Base-by-base conservation (phyloP, 2,329 filamentous ascomycete genomes). In the Diaporthe citriasiana region DNA sequence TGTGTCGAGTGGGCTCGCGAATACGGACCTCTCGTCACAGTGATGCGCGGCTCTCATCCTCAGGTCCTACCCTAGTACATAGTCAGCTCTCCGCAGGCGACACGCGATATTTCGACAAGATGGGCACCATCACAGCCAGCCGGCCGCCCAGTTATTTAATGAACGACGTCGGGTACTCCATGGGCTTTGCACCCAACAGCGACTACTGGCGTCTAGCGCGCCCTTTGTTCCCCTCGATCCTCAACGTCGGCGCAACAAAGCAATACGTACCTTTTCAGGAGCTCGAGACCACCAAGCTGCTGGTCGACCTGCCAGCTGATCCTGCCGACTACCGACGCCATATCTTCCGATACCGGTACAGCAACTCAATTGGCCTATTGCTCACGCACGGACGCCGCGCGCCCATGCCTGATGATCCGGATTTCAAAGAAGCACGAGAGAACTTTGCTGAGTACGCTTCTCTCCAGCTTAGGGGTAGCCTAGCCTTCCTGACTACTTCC, bases 101-200 rank as follows among this genome's bases (percentile, higher is more conserved):
- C 55, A 35, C 55, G 55, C 30, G 55, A 57, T n/a, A 57, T 57
- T 57, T 57, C 19, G 55, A 57, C 55, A 57, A 57, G 55, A 57
- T 57, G 55, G 55, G 55, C 22, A 57, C 55, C 1, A 57, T 57
- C 33, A 57, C 55, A 38, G 55, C 55, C 30, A 38, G 55, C 55
- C 55, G 55, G 55, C 55, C 55, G 10, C 55, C 33, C 19, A 57
- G 55, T 35, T 57, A 57, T 13, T 38, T 57, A 33, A 57, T 57
- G 55, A 57, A 57, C 22, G 55, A 57, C 9, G 55, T 57, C 7
- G 55, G 55, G 9, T 57, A 57, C 4, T 13, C 55, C 19, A 57
- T 57, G 55, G 55, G 30, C 30, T 57, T 57, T 25, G 30, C 55
- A 38, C 55, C 55, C 55, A 57, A 38, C 30, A 9, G 38, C 38